Percentiles rank a stretch among this genome's conserved stretches.
Conservation (phyloP, 208 protist genomes). For the Trypanosoma rangeli region DNA sequence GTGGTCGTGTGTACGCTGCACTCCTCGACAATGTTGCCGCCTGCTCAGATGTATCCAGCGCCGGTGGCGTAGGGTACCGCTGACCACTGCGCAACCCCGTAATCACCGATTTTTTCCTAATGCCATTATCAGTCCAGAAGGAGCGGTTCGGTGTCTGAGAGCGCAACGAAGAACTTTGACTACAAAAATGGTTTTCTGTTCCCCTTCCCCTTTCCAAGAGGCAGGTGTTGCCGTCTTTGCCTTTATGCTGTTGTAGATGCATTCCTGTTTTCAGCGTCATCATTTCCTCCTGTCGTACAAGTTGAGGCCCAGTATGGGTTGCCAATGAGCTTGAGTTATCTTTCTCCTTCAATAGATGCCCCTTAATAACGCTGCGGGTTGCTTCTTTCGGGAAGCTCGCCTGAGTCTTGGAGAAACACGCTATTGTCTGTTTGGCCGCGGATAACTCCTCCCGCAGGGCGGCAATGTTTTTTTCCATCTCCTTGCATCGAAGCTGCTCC, state of each 20-base stretch:
- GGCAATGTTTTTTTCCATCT: conserved; percentile 7
- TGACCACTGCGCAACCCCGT: not conserved
- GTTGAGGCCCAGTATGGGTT: not conserved
- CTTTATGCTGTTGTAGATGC: not conserved
- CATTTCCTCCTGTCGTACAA: conserved; percentile 6
- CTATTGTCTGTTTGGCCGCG: not conserved
- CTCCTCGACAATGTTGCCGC: not conserved
- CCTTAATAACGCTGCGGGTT: not conserved
- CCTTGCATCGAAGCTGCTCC: not conserved
- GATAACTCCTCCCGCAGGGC: conserved; percentile 4
- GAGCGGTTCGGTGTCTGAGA: not conserved
- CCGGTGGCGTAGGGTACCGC: not conserved
- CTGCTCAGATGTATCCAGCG: not conserved
- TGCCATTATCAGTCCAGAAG: not conserved
- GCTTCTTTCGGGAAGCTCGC: not conserved
- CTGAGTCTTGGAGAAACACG: not conserved
- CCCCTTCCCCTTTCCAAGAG: not conserved
- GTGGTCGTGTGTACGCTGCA: not conserved
- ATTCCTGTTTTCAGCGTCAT: not conserved
- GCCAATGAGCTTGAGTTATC: not conserved
- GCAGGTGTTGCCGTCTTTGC: not conserved
- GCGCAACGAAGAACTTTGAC: not conserved
- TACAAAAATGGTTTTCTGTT: not conserved
- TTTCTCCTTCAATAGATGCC: not conserved
- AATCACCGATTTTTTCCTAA: not conserved